Base-by-base conservation (phyloP, 176 grass and related monocot genomes). In the Alopecurus myosuroides region DNA sequence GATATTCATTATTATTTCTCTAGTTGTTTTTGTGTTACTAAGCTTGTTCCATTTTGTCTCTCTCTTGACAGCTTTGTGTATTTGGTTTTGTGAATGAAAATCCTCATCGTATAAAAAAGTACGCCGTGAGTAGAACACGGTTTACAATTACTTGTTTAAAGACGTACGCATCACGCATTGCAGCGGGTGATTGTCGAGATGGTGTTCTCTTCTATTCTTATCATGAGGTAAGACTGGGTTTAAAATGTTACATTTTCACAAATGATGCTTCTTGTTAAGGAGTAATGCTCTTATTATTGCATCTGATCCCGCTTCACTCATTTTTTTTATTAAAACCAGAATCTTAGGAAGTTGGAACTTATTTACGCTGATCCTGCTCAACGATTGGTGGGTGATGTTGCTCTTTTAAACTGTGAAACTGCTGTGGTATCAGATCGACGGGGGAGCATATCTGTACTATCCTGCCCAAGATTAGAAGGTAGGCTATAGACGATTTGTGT, bases 121-220 rank as follows among this genome's bases (percentile, higher is more conserved):
- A 85, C 81, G 82, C 97, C 31, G 22, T 73, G 26, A 57, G 71
- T 68, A 95, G 78, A 84, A 94, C 97, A 79, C 84, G 97, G 36
- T 99, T 96, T 96, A 76, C 93, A 45, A 92, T 99, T 83, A 96
- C 93, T 70, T 99, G 91, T 61, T 94, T 99, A 76, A 95, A 87
- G 86, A 84, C 97, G 77, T 84, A 90, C 70, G 81, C 56, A 57
- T 96, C 91, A 79, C 84, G 81, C 77, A 99, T 99, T 94, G 93
- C 91, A 50, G 93, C 93, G 77, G 93, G 97, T 72, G 97, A 99
- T 90, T 99, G 97, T 86, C 97, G 97, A 88, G 97, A 99, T 85
- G 97, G 97, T 83, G 86, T 99, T 89, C 93, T 96, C 85, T 99
- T 99, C 86, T 99, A 91, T 86, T 91, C 89, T 60, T 99, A 96